Evolutionary conservation across 306 rosid species (phyloP).

Genomic region (Citrullus mucosospermus): DNA sequence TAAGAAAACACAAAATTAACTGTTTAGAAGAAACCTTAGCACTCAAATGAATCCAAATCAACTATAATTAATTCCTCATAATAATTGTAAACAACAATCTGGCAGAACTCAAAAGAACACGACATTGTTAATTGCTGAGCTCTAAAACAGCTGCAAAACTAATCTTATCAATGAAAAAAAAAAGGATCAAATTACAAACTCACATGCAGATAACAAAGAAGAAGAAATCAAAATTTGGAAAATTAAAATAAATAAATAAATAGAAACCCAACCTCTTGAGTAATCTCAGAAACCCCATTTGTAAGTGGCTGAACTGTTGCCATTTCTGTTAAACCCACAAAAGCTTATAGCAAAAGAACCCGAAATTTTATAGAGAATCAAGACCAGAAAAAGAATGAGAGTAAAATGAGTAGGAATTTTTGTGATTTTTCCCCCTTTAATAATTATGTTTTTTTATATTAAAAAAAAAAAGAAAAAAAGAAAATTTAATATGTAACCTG

Average conservation of each 20-base stretch:
- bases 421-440: neutral
- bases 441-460: neutral
- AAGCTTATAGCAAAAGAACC: neutral
- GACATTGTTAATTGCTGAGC: neutral
- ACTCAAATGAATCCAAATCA: neutral
- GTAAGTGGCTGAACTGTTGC: neutral
- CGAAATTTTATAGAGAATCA: neutral
- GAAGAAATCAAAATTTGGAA: neutral
- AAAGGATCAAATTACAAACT: neutral
- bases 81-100: neutral
- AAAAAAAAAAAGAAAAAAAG: neutral
- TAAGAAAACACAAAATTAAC: neutral
- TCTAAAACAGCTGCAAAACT: neutral
- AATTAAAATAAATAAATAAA: neutral
- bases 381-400: neutral
- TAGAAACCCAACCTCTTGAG: conserved; percentile 10
- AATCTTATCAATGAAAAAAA: neutral
- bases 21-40: neutral
- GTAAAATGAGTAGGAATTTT: neutral
- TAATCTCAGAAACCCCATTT: conserved; percentile 9
- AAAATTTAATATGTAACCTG: neutral
- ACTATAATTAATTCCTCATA: neutral
- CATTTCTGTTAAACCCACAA: conserved; percentile 2
- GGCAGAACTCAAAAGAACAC: neutral
- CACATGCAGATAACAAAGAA: neutral